Base-by-base conservation (phyloP, 176 grass and related monocot species). In the Musa beccarii region DNA sequence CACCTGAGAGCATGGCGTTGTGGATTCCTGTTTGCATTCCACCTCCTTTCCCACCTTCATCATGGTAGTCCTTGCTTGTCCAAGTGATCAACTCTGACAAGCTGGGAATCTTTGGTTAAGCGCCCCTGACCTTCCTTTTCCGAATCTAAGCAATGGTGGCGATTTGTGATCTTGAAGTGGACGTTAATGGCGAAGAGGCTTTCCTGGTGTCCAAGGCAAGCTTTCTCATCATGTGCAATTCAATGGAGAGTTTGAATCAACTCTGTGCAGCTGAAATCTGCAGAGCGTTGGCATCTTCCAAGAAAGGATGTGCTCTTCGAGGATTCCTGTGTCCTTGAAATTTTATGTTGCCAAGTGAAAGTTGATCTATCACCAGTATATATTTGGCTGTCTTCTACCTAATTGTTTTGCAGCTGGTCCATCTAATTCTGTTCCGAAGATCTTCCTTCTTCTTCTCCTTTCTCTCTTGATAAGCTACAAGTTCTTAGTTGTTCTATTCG, bases 121-220 rank as follows among this genome's bases (percentile, higher is more conserved):
- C 71, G 63, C 67, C 76, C 81, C 86, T 81, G 79, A 19, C 11
- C 19, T 66, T 53, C 50, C 61, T 19, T 25, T 53, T 26, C 12
- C n/a, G 20, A 61, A 43, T 54, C 26, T 52, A 53, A 51, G 62
- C 64, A 66, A 26, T 24, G 62, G 25, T 86, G 77, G 86, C 89
- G 89, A 79, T 63, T 20, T 83, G 84, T 83, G 88, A 83, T 66
- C 88, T 97, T 84, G 80, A 98, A 85, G 84, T 91, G 49, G 88
- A 91, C 78, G 88, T 98, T 68, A 90, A 93, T 81, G 94, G 80
- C 55, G 80, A 89, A 75, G 90, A 85, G 86, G 76, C 86, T 68
- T 91, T 93, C 90, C 79, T 93, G 49, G 80, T 98, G 13, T 79
- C 88, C 28, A 93, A 91, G 90, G 94, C 89, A 64, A 9, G 51